Conservation (phyloP, 129 eudicot genomes). For the Tanacetum coccineum region DNA sequence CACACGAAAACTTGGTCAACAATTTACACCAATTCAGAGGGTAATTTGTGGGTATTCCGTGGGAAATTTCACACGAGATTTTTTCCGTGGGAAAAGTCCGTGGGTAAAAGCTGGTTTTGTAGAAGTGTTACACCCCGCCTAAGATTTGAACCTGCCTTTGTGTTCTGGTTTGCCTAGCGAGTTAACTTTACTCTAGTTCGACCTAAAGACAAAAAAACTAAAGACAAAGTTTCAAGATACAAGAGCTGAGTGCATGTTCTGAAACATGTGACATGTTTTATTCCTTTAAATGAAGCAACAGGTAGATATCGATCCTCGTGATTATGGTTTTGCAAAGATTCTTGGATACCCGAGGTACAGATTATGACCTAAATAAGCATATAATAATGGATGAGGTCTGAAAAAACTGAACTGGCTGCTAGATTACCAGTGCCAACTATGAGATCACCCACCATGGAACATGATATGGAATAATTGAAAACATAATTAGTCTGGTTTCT, state of each 20-base stretch:
- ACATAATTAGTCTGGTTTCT: neutral
- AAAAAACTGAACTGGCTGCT: conserved; percentile 19
- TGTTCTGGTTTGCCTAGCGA: neutral
- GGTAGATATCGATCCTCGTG: neutral
- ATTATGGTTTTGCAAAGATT: conserved; percentile 5
- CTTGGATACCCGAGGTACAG: conserved; percentile 2
- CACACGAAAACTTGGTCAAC: too few species aligned
- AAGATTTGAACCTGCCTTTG: neutral
- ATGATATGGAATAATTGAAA: conserved; percentile 9
- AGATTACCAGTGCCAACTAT: conserved; percentile 9
- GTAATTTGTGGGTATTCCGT: too few species aligned
- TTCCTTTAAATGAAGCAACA: conserved; percentile 16
- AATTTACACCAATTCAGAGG: too few species aligned
- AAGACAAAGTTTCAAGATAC: neutral
- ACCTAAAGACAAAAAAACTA: neutral
- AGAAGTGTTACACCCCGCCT: too few species aligned
- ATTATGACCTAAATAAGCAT: neutral
- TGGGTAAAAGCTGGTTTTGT: too few species aligned
- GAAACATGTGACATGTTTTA: conserved; percentile 23
- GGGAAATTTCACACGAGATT: too few species aligned
- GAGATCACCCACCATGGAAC: conserved; percentile 23
- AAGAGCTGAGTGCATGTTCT: conserved; percentile 18
- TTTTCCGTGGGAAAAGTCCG: too few species aligned
- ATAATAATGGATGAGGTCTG: conserved; percentile 9
- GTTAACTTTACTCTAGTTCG: conserved; percentile 5